Evolutionary conservation across 345 rosid species (phyloP).

Genomic region (Citrus medica): DNA sequence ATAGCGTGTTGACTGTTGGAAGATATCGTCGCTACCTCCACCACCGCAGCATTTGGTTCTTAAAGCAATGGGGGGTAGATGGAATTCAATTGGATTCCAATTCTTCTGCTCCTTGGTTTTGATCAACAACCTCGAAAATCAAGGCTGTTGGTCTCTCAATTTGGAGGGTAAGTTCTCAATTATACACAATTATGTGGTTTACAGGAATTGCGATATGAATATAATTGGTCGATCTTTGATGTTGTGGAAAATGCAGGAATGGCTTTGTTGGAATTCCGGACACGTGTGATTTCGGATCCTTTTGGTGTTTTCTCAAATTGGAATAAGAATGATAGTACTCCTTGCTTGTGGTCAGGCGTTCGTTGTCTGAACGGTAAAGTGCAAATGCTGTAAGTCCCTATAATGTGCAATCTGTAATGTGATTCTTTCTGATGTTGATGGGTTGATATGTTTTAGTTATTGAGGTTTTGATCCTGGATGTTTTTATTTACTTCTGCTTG

Average conservation of each 20-base stretch:
- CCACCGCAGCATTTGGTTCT: constrained; percentile 35
- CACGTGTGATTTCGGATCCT: constrained; percentile 63
- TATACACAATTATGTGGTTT: not conserved
- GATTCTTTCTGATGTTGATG: not conserved
- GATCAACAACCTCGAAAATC: constrained; percentile 38
- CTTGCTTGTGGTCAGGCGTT: constrained; percentile 79
- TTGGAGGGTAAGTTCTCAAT: constrained; percentile 52
- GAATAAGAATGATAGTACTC: constrained; percentile 44
- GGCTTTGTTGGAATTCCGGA: constrained; percentile 62
- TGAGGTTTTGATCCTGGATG: not conserved
- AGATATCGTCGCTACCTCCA: constrained; percentile 37
- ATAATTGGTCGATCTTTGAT: not conserved
- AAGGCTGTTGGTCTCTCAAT: constrained; percentile 44
- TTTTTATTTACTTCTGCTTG: constrained; percentile 13
- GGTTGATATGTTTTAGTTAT: not conserved
- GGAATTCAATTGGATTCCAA: constrained; percentile 64
- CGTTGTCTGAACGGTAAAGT: constrained; percentile 67
- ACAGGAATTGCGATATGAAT: not conserved
- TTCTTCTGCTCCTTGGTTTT: constrained; percentile 49
- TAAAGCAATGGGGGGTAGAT: constrained; percentile 71
- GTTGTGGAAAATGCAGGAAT: constrained; percentile 47
- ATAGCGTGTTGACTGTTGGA: constrained; percentile 33
- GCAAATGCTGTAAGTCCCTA: constrained; percentile 65
- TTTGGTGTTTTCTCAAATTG: constrained; percentile 62
- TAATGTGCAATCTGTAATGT: not conserved